These are phyloP conservation scores for Psilocybe tampanensis DNA, from an alignment of 768 basidiomycete genomes.

Conservation along the genomic window DNA sequence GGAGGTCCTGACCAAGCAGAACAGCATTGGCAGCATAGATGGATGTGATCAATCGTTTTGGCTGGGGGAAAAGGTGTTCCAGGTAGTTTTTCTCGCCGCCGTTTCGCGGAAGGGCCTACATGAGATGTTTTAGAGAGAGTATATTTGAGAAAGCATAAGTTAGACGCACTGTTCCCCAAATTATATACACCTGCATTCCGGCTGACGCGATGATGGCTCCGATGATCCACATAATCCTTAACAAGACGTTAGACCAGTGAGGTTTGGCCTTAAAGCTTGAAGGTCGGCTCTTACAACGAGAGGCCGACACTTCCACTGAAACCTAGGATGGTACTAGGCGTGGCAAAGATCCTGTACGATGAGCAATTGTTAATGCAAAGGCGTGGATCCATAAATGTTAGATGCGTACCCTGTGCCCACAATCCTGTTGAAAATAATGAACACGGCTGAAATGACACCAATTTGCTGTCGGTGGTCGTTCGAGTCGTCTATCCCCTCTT, in stretches of 20 bases:
- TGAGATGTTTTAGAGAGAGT: background rate
- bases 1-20: conserved; percentile 38
- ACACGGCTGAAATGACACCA: conserved; percentile 35
- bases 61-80: conserved; percentile 58
- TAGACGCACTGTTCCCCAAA: conserved; percentile 38
- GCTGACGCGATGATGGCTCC: conserved; percentile 40
- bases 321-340: conserved; percentile 37
- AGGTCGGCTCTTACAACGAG: conserved; percentile 28
- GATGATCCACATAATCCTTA: conserved; percentile 41
- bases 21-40: conserved; percentile 57
- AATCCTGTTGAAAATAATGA: conserved; percentile 47
- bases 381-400: background rate
- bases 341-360: conserved; percentile 37
- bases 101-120: conserved; percentile 54
- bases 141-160: background rate
- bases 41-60: conserved; percentile 55
- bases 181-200: conserved; percentile 42
- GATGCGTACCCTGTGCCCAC: conserved; percentile 43
- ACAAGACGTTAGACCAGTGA: background rate
- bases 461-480: conserved; percentile 13
- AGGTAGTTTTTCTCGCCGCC: conserved; percentile 75
- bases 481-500: background rate
- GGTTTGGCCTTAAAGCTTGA: background rate
- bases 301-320: conserved; percentile 43
- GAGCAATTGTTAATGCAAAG: background rate